Percentiles rank a stretch among this genome's conserved stretches.
phyloP scores from a whole-genome alignment of 2,329 filamentous ascomycete genomes.

The Aspergillus sojae region DNA sequence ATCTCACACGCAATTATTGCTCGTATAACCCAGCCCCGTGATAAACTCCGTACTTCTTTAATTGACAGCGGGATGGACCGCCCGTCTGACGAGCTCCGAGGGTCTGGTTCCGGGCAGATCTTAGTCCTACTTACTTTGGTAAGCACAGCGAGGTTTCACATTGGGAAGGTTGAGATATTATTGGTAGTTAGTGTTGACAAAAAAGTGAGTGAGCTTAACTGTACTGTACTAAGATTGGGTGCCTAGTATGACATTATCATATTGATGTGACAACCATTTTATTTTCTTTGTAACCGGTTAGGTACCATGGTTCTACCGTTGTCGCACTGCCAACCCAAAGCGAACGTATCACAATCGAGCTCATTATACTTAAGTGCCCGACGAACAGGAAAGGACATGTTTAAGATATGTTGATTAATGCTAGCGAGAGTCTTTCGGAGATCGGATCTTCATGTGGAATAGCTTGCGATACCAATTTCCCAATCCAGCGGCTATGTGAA shows the following conservation, averaged over 20 bases:
- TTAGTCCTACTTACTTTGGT: conserved; percentile 11
- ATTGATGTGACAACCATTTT: background rate
- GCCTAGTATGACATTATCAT: background rate
- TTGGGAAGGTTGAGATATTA: background rate
- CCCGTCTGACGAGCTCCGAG: conserved; percentile 16
- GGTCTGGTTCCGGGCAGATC: conserved; percentile 15
- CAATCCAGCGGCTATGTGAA: background rate
- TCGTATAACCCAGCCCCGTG: background rate
- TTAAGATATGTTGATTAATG: background rate
- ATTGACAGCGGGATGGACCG: conserved; percentile 17
- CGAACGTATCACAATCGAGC: background rate
- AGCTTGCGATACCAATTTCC: background rate
- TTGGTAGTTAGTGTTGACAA: background rate
- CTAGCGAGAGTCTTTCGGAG: background rate
- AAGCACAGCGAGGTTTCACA: conserved; percentile 8
- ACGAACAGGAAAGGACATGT: background rate
- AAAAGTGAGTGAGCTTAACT: background rate
- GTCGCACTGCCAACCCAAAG: background rate
- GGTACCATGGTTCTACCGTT: background rate
- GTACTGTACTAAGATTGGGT: background rate
- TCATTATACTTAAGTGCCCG: background rate
- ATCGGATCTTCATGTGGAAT: background rate
- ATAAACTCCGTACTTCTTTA: background rate
- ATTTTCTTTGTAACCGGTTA: background rate
- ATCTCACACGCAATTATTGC: background rate